These are phyloP conservation scores for Candida easanensis DNA, from an alignment of 805 yeast species.

Conservation along the genomic window DNA sequence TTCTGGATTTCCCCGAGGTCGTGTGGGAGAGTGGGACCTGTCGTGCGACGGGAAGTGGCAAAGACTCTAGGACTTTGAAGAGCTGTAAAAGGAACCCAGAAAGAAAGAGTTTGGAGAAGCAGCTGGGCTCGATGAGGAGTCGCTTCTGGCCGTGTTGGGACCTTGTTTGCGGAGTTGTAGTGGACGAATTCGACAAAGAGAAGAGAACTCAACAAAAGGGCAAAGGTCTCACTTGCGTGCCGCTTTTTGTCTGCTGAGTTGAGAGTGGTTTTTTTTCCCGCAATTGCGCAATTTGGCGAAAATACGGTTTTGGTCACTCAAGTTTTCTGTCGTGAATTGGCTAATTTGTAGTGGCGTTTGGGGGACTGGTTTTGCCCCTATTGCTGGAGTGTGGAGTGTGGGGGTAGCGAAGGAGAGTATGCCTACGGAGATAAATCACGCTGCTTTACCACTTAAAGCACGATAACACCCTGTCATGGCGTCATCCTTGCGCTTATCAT, in stretches of 20 bases:
- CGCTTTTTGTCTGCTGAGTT: background rate
- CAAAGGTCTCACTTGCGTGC: background rate
- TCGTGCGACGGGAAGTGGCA: constrained; percentile 1
- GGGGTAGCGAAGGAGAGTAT: too few relatives aligned
- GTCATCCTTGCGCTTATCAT: too few relatives aligned
- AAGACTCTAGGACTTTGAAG: background rate
- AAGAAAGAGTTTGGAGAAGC: background rate
- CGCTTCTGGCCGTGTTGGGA: background rate
- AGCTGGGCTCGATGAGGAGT: constrained; percentile 1
- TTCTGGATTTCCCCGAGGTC: background rate
- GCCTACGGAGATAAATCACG: background rate
- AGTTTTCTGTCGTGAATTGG: background rate
- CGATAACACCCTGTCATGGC: too few relatives aligned
- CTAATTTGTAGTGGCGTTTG: background rate
- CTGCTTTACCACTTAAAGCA: too few relatives aligned
- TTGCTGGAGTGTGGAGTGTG: too few relatives aligned
- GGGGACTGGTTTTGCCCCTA: background rate
- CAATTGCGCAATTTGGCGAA: background rate
- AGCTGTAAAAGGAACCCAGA: background rate
- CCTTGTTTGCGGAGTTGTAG: background rate
- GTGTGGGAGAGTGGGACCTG: background rate
- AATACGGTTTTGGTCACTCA: background rate
- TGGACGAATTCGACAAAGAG: constrained; percentile 6
- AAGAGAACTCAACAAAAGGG: background rate
- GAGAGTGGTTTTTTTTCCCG: background rate